Base-by-base conservation (phyloP, 306 rosid species). In the Echinosophora koreensis region DNA sequence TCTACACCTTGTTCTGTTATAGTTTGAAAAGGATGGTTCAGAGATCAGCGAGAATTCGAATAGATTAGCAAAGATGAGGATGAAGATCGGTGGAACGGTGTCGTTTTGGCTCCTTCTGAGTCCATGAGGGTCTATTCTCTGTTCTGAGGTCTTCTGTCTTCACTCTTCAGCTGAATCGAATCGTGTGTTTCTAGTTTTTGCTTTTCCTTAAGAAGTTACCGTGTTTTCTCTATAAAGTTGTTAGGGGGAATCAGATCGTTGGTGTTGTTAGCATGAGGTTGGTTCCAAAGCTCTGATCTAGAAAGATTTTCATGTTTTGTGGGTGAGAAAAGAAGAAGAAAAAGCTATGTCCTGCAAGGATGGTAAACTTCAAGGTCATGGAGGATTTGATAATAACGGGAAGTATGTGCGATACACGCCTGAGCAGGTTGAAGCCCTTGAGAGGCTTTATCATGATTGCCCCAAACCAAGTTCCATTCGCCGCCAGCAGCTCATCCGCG, bases 361-460 rank as follows among this genome's bases (percentile, higher is more conserved):
- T 92, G 98, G 97, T 87, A 87, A 90, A 15, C 56, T 12, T 0
- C 49, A 42, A 9, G 13, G 9, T 8, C 5, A 3, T 35, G 8
- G 49, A 9, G 90, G 52, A 6, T 22, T 30, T 90, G 83, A 97
- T 22, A 22, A 94, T 73, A 94, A 92, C 74, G 98, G 98, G 8
- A 94, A 94, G 80, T 94, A 94, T 73, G 98, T 94, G 69, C 87
- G 98, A 79, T 94, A 94, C 83, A 94, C 98, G 74, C 97, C 98
- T 85, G 98, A 94, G 98, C 98, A 94, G 98, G 97, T 94, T 86
- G 98, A 94, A 80, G 97, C 98, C 79, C 92, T 94, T 3, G 98
- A 94, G 80, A 87, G 98, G 91, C 90, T 92, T 78, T 94, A 94
- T 85, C 97, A 92, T 28, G 97, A 94, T n/a, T 94, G 98, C 77